Evolutionary conservation across 2,329 filamentous ascomycete genomes (phyloP), one percentile per base, ranked within the genome.

Genomic region (Penicillium sp.): DNA sequence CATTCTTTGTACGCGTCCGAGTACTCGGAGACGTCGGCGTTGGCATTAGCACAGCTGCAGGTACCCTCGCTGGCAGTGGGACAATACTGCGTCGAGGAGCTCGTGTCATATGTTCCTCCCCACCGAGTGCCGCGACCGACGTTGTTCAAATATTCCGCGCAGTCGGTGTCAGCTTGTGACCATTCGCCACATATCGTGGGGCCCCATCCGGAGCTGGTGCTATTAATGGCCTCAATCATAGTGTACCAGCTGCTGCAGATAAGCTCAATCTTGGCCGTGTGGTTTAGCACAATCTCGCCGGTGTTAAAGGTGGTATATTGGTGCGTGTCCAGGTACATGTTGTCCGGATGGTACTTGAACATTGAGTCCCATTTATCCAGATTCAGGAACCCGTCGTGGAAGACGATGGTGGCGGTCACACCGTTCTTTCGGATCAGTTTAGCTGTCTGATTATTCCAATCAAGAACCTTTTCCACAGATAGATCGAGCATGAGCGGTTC

Each of bases 291-390:
- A 68, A 99, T 89, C 73, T 96, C 90, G 62, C 89, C 86, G 37
- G 85, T 85, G 80, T 99, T 97, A 82, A 99, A 99, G 73, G 97
- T 97, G 68, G 96, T 90, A 74, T 99, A 99, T 74, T 97, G 93
- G 76, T 99, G 94, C 35, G 95, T 94, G 75, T 99, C 94, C n/a
- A 99, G 85, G 18, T 96, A 84, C 61, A 97, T 80, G 22, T 73
- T 69, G 60, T 87, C 83, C 45, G 87, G 81, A 68, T 89, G 83
- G 22, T 82, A 81, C 63, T 88, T 84, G 63, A 97, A 83, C 71
- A 89, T 82, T 40, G 90, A 90, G 71, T 96, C 87, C 94, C 94
- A 99, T 68, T 95, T 93, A 62, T 82, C 81, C 4, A 97, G 83
- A 11, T 93, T 93, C 76, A 95, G 85, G 79, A 99, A 99, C 23